A percentile compares a stretch with the other conserved stretches of the same genome.
Conservation (phyloP, 768 basidiomycete genomes). For the Floccularia luteovirens region DNA sequence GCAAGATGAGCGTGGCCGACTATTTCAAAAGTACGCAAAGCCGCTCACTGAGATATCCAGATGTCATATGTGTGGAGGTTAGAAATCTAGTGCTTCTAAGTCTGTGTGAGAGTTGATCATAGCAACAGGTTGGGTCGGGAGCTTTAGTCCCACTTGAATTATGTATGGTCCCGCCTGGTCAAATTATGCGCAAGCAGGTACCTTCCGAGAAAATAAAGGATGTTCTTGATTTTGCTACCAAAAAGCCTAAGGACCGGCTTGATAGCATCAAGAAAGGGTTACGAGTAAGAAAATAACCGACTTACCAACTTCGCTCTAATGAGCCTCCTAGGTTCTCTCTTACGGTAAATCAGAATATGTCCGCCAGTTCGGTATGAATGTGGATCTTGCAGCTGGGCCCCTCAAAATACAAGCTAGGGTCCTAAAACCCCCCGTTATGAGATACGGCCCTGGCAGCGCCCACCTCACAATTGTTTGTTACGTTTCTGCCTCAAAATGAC, state of each 20-base stretch:
- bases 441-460: constrained; percentile 52
- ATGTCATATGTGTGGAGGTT: constrained; percentile 65
- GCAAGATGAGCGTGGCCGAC: constrained; percentile 45
- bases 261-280: constrained; percentile 50
- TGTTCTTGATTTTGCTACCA: constrained; percentile 66
- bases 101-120: neutral
- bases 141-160: constrained; percentile 64
- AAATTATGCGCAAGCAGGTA: constrained; percentile 69
- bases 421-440: constrained; percentile 54
- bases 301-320: neutral
- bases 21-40: constrained; percentile 52
- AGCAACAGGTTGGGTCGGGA: constrained; percentile 50
- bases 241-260: constrained; percentile 54
- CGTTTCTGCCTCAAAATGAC: constrained; percentile 5
- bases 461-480: constrained; percentile 41
- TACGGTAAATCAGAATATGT: constrained; percentile 76
- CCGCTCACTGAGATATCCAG: constrained; percentile 47
- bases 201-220: constrained; percentile 63
- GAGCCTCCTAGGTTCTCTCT: constrained; percentile 37
- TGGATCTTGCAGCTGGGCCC: constrained; percentile 41
- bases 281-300: constrained; percentile 23
- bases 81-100: constrained; percentile 9
- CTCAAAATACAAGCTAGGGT: constrained; percentile 56
- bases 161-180: constrained; percentile 56
- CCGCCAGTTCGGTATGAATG: constrained; percentile 62